Percentiles rank a stretch among this genome's conserved stretches.
These are phyloP conservation scores for Geoglossum glabrum DNA, from an alignment of 495 filamentous ascomycete species.

Conservation along the genomic window DNA sequence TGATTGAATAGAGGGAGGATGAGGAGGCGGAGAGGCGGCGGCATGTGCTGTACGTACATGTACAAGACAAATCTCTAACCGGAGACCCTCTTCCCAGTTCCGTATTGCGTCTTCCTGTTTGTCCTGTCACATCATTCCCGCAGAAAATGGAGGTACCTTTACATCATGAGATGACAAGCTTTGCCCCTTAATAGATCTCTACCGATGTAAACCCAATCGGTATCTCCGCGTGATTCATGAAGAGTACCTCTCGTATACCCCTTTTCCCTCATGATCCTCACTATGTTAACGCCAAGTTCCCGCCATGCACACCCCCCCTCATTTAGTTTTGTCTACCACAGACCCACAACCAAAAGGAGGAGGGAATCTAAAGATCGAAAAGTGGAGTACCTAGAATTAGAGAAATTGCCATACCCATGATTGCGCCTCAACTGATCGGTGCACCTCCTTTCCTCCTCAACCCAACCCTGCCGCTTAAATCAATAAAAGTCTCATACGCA, in stretches of 20 bases:
- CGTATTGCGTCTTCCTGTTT: no score
- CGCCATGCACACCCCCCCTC: not conserved
- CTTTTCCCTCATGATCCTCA: not conserved
- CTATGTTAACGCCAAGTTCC: not conserved
- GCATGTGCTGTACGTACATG: no score
- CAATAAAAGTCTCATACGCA: slow-evolving; percentile 9
- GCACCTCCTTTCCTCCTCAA: slow-evolving; percentile 6
- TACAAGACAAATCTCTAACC: not conserved
- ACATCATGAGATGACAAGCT: no score
- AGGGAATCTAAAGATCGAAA: not conserved
- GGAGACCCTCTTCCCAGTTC: no score
- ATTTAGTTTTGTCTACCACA: not conserved
- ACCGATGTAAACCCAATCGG: no score
- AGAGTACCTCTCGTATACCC: no score
- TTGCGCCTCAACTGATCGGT: not conserved
- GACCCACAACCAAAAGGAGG: not conserved
- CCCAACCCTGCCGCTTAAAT: slow-evolving; percentile 6
- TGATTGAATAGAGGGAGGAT: not conserved
- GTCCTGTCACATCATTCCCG: no score
- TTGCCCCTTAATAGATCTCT: no score
- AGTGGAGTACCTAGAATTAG: not conserved
- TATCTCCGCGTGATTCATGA: no score
- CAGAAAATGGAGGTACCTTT: no score
- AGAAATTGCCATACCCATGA: not conserved
- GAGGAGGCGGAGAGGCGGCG: no score